Evolutionary conservation across 106 monocot genomes (phyloP).

Genomic region (Iris macrosiphon): DNA sequence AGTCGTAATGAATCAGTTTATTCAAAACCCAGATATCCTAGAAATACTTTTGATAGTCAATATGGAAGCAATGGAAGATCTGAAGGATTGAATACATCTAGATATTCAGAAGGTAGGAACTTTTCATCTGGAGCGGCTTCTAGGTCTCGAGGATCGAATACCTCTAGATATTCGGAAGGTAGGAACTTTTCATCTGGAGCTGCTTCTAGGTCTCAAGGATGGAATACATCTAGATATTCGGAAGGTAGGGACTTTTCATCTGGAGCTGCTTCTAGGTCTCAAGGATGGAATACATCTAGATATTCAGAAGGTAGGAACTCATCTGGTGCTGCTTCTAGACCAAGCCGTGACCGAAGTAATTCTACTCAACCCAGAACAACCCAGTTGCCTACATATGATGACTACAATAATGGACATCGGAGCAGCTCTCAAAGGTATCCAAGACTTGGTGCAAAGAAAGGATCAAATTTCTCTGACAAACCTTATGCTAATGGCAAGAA

Average conservation of each 20-base stretch:
- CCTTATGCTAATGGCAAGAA: not conserved
- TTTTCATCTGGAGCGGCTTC: not conserved
- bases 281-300: slow-evolving; percentile 5
- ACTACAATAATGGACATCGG: not conserved
- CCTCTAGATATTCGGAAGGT: too few species aligned
- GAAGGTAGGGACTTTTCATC: too few species aligned
- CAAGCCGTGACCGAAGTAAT: not conserved
- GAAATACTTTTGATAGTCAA: not conserved
- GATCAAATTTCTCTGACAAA: not conserved
- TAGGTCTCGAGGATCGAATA: too few species aligned
- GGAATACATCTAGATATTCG: not conserved
- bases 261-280: too few species aligned
- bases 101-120: not conserved
- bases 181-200: too few species aligned
- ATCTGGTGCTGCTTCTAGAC: not conserved
- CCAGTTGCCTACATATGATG: slow-evolving; percentile 3
- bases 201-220: not conserved
- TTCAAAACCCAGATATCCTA: not conserved
- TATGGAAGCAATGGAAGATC: slow-evolving; percentile 9
- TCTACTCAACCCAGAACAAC: slow-evolving; percentile 7
- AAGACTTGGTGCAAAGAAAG: not conserved
- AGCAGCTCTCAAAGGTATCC: not conserved
- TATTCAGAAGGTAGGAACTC: not conserved
- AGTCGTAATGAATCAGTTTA: not conserved
- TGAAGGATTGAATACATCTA: slow-evolving; percentile 6